A percentile compares a stretch with the other conserved stretches of the same genome.
phyloP scores from a whole-genome alignment of 345 rosid species.

The Chamaenerion angustifolium region DNA sequence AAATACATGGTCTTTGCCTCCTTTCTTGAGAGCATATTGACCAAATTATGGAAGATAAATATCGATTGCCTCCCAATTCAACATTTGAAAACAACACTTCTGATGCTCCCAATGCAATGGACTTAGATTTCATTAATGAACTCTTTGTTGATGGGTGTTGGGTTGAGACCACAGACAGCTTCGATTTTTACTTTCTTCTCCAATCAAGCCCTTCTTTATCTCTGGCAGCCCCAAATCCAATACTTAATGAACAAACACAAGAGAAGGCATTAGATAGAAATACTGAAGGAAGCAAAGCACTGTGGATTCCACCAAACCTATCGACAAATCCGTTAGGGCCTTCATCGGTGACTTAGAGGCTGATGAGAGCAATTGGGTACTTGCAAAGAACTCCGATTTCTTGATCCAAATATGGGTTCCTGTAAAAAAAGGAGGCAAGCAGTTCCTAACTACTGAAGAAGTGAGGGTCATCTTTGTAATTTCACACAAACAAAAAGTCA shows the following conservation, averaged over 20 bases:
- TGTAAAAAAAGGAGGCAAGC: slow-evolving; percentile 42
- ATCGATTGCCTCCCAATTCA: slow-evolving; percentile 31
- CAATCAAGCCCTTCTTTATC: slow-evolving; percentile 20
- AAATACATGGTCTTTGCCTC: no score
- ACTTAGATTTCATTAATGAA: slow-evolving; percentile 77
- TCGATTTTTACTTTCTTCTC: slow-evolving; percentile 12
- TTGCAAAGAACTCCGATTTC: no score
- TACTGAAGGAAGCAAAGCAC: slow-evolving; percentile 36
- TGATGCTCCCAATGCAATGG: slow-evolving; percentile 30
- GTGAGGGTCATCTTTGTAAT: no score
- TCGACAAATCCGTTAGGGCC: slow-evolving; percentile 14
- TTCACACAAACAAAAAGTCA: no score
- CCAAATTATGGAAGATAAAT: slow-evolving; percentile 24
- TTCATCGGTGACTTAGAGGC: no score
- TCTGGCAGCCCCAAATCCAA: slow-evolving; percentile 6
- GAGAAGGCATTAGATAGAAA: slow-evolving; percentile 16
- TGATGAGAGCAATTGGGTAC: no score
- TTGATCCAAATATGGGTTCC: no score
- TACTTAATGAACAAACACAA: slow-evolving; percentile 5
- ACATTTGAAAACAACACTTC: slow-evolving; percentile 20
- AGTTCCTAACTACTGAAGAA: slow-evolving; percentile 55
- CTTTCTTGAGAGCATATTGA: not conserved
- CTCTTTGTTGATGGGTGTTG: slow-evolving; percentile 74
- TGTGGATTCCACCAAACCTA: slow-evolving; percentile 54
- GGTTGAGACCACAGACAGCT: slow-evolving; percentile 46